phyloP scores from a whole-genome alignment of 768 basidiomycete genomes.

The Pilatotrama ljubarskyi region DNA sequence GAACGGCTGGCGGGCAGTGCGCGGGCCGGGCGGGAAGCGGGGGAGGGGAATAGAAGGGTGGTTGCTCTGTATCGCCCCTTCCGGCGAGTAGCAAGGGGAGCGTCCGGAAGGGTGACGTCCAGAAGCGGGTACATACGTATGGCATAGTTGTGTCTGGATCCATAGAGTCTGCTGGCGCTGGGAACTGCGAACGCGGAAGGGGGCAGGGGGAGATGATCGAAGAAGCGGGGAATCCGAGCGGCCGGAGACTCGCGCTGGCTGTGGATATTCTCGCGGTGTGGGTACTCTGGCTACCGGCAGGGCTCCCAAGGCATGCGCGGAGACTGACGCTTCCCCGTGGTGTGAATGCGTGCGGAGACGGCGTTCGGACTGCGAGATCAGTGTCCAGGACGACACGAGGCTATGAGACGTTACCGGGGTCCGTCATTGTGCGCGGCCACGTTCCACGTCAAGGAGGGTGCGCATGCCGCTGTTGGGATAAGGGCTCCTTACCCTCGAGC shows the following conservation, averaged over 20 bases:
- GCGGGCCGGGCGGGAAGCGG: conserved; percentile 3
- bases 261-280: neutral
- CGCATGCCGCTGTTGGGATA: conserved; percentile 1
- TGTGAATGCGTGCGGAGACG: neutral
- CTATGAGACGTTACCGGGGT: conserved; percentile 14
- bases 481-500: neutral
- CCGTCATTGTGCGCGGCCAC: neutral
- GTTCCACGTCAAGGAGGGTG: neutral
- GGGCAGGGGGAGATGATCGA: neutral
- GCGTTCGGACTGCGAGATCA: neutral
- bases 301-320: neutral
- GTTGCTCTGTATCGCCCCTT: neutral
- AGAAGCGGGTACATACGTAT: neutral
- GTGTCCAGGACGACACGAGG: conserved; percentile 14
- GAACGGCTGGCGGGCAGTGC: neutral
- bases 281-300: neutral
- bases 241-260: conserved; percentile 5
- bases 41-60: neutral
- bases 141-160: neutral
- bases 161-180: neutral
- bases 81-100: neutral
- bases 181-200: neutral
- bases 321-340: neutral
- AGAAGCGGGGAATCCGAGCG: conserved; percentile 10
- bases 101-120: conserved; percentile 1